Evolutionary conservation across 768 basidiomycete species (phyloP).

Genomic region (Boletus rufocinnamomeus): DNA sequence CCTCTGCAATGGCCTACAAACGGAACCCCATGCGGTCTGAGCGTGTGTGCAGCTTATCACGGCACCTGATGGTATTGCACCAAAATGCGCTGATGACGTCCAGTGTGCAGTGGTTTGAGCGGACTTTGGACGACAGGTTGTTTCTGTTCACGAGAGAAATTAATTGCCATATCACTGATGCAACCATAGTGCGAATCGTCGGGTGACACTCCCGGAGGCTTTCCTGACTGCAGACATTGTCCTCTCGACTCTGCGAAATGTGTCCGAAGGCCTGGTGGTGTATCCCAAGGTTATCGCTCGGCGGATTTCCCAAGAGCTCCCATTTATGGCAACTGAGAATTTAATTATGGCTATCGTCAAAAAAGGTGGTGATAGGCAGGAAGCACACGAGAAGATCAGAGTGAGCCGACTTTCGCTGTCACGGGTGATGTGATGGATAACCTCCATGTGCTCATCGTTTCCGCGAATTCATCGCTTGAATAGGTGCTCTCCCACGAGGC

Average conservation of each 20-base stretch:
- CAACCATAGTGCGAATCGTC: constrained; percentile 80
- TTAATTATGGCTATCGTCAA: constrained; percentile 99
- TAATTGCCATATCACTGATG: constrained; percentile 7
- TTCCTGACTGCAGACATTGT: constrained; percentile 98
- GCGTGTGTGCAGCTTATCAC: constrained; percentile 92
- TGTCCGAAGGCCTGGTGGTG: constrained; percentile 98
- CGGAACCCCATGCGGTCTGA: constrained; percentile 99
- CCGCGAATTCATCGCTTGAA: constrained; percentile 2
- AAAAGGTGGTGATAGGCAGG: constrained; percentile 92
- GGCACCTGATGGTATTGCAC: constrained; percentile 94
- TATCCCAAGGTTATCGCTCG: constrained; percentile 95
- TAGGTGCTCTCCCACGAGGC: constrained; percentile 95
- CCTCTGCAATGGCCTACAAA: constrained; percentile 98
- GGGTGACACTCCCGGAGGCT: constrained; percentile 94
- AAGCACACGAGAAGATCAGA: constrained; percentile 94
- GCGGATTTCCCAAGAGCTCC: constrained; percentile 90
- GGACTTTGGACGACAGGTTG: constrained; percentile 94
- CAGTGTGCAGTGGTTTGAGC: constrained; percentile 97
- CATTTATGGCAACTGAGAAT: constrained; percentile 99
- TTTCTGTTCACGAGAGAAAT: constrained; percentile 8
- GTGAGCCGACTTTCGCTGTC: constrained; percentile 41
- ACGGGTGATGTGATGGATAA: constrained; percentile 18
- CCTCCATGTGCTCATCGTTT: constrained; percentile 11
- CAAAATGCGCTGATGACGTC: constrained; percentile 96
- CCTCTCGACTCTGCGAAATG: constrained; percentile 92